phyloP scores from a whole-genome alignment of 441 rosid species.

The Aleurites moluccanus region DNA sequence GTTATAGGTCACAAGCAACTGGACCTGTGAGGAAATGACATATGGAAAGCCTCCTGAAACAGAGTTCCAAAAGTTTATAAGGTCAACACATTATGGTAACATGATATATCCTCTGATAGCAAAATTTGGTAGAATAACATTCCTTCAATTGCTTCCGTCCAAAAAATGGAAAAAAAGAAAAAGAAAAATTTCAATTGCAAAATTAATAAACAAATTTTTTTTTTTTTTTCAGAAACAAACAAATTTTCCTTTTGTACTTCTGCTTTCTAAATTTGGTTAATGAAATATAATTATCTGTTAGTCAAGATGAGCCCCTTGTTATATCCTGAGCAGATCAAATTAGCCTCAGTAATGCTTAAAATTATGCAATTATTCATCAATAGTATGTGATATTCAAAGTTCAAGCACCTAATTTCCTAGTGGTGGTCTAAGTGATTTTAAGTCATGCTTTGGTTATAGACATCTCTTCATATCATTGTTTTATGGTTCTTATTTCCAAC shows the following conservation, averaged over 20 bases:
- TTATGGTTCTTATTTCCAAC: not conserved
- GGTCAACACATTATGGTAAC: constrained; percentile 66
- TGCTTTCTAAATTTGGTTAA: not conserved
- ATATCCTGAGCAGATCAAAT: constrained; percentile 1
- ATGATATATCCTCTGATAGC: not conserved
- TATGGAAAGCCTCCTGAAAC: constrained; percentile 68
- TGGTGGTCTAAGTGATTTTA: not conserved
- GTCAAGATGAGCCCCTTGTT: not conserved
- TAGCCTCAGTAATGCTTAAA: not conserved
- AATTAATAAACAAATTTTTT: not conserved
- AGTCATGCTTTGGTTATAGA: not conserved
- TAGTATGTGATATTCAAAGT: not conserved
- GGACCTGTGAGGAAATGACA: constrained; percentile 51
- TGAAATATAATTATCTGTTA: not conserved
- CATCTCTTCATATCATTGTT: not conserved
- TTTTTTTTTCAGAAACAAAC: not conserved
- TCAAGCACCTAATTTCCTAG: not conserved
- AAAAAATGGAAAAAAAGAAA: not conserved
- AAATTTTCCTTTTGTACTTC: not conserved
- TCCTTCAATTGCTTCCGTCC: not conserved
- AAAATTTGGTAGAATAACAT: not conserved
- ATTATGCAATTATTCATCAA: not conserved
- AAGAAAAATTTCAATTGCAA: not conserved
- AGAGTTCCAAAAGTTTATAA: constrained; percentile 73
- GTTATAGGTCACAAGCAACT: constrained; percentile 54